phyloP scores from a whole-genome alignment of 257 asterid genomes.

The Nicotiana knightiana region DNA sequence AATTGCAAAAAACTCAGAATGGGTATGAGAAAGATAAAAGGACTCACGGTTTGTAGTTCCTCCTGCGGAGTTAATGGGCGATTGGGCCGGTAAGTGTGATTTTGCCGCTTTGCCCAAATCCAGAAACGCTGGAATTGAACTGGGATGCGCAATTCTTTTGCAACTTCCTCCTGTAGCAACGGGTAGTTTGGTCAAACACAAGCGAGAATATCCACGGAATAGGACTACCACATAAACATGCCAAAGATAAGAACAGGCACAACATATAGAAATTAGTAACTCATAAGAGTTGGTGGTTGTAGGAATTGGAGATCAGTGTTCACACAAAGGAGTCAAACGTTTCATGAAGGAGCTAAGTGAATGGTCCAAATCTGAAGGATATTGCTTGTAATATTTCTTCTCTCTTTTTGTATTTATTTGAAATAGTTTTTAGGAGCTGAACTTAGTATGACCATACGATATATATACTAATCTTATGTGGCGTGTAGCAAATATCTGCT shows the following conservation, averaged over 20 bases:
- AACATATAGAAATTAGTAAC: neutral
- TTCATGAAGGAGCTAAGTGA: conserved; percentile 61
- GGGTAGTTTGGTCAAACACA: neutral
- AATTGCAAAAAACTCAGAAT: neutral
- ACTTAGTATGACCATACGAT: neutral
- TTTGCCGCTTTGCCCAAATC: conserved; percentile 97
- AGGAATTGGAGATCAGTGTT: conserved; percentile 96
- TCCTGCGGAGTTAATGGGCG: conserved; percentile 89
- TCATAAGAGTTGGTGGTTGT: neutral
- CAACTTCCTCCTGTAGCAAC: conserved; percentile 79
- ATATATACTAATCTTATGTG: neutral
- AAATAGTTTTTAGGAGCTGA: neutral
- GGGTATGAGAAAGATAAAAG: neutral
- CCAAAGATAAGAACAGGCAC: neutral
- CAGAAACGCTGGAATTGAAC: conserved; percentile 90
- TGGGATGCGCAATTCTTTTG: conserved; percentile 78
- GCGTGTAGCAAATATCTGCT: neutral
- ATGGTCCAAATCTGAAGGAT: conserved; percentile 63
- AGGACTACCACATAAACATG: neutral
- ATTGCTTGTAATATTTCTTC: conserved; percentile 51
- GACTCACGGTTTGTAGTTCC: conserved; percentile 70
- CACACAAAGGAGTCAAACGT: conserved; percentile 61
- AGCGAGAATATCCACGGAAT: neutral
- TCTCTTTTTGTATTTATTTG: neutral
- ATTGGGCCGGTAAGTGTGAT: conserved; percentile 95